Evolutionary conservation across 495 filamentous ascomycete species (phyloP).

Genomic region (Daldinia bambusicola): DNA sequence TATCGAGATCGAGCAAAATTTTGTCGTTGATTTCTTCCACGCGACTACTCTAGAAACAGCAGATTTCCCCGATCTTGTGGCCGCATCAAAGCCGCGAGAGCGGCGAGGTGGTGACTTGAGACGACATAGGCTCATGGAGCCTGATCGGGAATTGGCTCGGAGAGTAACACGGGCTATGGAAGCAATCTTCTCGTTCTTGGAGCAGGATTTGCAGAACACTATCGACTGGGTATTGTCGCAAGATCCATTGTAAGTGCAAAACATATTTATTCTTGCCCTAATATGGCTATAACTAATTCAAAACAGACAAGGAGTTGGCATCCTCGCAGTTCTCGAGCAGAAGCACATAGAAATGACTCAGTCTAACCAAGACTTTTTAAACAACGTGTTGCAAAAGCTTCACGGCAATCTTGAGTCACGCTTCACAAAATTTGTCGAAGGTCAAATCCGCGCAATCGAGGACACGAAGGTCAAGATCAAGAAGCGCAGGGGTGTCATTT

Average conservation of each 20-base stretch:
- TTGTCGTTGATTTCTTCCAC: constrained; percentile 93
- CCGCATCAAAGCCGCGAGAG: constrained; percentile 69
- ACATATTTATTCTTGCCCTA: background rate
- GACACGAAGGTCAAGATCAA: constrained; percentile 99
- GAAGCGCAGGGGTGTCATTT: constrained; percentile 95
- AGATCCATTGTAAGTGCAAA: constrained; percentile 78
- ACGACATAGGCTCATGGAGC: constrained; percentile 78
- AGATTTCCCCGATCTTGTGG: constrained; percentile 85
- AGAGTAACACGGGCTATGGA: constrained; percentile 86
- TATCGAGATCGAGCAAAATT: constrained; percentile 92
- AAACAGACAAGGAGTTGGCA: constrained; percentile 83
- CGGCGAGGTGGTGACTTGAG: constrained; percentile 75
- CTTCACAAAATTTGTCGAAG: constrained; percentile 90
- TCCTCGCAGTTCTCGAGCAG: constrained; percentile 81
- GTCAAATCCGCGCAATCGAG: constrained; percentile 93
- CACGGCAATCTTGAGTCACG: constrained; percentile 77
- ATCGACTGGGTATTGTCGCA: constrained; percentile 83
- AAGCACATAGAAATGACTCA: constrained; percentile 81
- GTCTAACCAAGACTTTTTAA: constrained; percentile 90
- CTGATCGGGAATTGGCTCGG: constrained; percentile 83
- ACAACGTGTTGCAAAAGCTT: constrained; percentile 79
- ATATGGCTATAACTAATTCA: constrained; percentile 25
- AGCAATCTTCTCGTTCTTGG: constrained; percentile 82
- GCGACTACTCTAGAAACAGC: constrained; percentile 76
- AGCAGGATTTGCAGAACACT: constrained; percentile 78